These are phyloP conservation scores for Mycosarcoma maydis DNA, from an alignment of 1,284 basidiomycete genomes.

Conservation along the genomic window DNA sequence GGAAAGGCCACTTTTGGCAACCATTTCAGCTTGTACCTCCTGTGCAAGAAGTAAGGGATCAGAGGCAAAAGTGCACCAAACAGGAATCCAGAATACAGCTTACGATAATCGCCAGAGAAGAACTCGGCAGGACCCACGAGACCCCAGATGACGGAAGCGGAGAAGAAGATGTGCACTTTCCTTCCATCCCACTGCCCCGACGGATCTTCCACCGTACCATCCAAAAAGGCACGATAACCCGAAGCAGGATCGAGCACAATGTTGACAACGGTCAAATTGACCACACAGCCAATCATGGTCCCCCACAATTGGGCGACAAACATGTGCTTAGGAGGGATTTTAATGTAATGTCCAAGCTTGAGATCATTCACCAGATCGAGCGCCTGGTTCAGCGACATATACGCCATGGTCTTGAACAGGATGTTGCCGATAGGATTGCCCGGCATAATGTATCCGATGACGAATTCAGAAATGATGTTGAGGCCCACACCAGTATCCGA, in stretches of 20 bases:
- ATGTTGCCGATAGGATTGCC: conserved; percentile 70
- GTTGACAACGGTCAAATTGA: conserved; percentile 68
- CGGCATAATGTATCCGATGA: conserved; percentile 69
- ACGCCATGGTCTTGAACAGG: conserved; percentile 68
- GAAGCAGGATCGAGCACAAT: conserved; percentile 65
- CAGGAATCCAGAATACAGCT: conserved; percentile 68
- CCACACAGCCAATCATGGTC: conserved; percentile 69
- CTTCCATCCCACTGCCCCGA: conserved; percentile 68
- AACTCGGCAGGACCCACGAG: conserved; percentile 69
- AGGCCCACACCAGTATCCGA: conserved; percentile 69
- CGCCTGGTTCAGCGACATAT: conserved; percentile 68
- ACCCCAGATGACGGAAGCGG: conserved; percentile 70
- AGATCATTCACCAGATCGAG: conserved; percentile 69
- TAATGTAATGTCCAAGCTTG: conserved; percentile 68
- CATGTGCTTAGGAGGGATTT: conserved; percentile 69
- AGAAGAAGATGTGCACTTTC: conserved; percentile 65
- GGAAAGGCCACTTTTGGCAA: conserved; percentile 69
- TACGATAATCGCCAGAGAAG: conserved; percentile 69
- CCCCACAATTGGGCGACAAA: conserved; percentile 70
- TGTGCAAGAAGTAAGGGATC: conserved; percentile 68
- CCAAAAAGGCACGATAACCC: conserved; percentile 65
- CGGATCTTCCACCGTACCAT: conserved; percentile 69
- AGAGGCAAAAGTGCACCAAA: conserved; percentile 69
- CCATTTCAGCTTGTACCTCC: conserved; percentile 60
- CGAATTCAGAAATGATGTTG: conserved; percentile 70